Evolutionary conservation across 805 yeast genomes (phyloP).

Genomic region (Candida taoyuanica): DNA sequence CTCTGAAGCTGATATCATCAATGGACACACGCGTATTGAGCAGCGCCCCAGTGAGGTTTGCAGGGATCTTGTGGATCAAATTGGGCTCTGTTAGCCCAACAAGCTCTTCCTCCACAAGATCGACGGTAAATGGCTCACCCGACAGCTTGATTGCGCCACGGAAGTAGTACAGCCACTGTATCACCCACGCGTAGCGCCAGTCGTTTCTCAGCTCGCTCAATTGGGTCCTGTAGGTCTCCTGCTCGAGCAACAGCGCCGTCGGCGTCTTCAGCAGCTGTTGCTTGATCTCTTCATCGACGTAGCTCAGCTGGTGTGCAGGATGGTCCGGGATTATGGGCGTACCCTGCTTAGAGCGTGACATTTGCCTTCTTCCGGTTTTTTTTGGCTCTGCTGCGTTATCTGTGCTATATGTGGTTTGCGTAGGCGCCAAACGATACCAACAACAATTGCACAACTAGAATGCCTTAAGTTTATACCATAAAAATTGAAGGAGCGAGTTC

Average conservation of each 20-base stretch:
- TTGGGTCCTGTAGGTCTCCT: constrained; percentile 29
- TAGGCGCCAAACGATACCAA: too few relatives aligned
- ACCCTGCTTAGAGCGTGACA: too few relatives aligned
- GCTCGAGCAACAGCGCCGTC: constrained; percentile 33
- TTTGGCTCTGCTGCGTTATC: too few relatives aligned
- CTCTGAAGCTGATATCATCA: constrained; percentile 26
- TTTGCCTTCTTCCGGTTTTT: too few relatives aligned
- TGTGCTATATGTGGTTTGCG: too few relatives aligned
- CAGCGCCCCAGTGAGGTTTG: constrained; percentile 19
- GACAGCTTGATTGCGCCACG: constrained; percentile 47
- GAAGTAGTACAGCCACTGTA: constrained; percentile 55
- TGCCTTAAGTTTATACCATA: too few relatives aligned
- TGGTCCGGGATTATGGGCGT: constrained; percentile 23
- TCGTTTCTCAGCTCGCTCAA: constrained; percentile 33
- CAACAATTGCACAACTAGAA: too few relatives aligned
- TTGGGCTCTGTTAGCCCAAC: constrained; percentile 39
- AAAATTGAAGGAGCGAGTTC: too few relatives aligned
- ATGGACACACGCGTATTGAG: constrained; percentile 21
- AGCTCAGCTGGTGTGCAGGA: constrained; percentile 25
- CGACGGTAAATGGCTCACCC: constrained; percentile 52
- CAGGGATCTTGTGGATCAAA: constrained; percentile 40
- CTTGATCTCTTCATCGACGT: constrained; percentile 32
- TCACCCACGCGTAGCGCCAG: constrained; percentile 34
- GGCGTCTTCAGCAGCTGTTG: constrained; percentile 38
- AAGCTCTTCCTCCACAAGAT: constrained; percentile 54